phyloP scores from a whole-genome alignment of 768 basidiomycete genomes.

The Psilocybe cyanescens region DNA sequence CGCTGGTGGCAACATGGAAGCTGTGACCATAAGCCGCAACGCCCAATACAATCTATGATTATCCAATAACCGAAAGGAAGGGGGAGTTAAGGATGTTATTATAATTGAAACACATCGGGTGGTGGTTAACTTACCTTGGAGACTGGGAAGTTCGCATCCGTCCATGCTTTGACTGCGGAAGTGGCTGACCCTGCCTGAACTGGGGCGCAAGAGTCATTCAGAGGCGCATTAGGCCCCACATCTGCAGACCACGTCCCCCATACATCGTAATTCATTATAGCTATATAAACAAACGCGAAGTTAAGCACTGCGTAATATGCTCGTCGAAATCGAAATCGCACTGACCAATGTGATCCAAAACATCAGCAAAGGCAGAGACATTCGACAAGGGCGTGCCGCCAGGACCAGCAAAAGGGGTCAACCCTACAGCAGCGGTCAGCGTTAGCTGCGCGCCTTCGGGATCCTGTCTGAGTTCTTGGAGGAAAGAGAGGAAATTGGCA shows the following conservation, averaged over 20 bases:
- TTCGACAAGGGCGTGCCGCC: constrained; percentile 67
- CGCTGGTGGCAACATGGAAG: constrained; percentile 49
- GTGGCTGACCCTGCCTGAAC: constrained; percentile 73
- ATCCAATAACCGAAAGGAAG: background rate
- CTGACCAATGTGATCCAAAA: constrained; percentile 54
- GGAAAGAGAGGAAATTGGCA: constrained; percentile 79
- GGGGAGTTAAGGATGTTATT: too few species aligned
- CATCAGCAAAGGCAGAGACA: constrained; percentile 71
- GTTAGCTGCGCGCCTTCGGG: constrained; percentile 56
- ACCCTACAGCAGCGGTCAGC: constrained; percentile 51
- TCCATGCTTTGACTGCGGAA: constrained; percentile 76
- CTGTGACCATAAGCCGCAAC: constrained; percentile 85
- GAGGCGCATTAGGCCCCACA: constrained; percentile 85
- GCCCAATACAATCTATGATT: constrained; percentile 69
- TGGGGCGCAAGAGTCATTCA: constrained; percentile 73
- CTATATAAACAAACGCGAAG: constrained; percentile 27
- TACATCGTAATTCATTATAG: constrained; percentile 69
- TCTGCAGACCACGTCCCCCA: constrained; percentile 53
- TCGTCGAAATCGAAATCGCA: background rate
- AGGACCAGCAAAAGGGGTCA: constrained; percentile 45
- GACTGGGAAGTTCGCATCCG: constrained; percentile 74
- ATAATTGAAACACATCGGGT: background rate
- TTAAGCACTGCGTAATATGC: background rate
- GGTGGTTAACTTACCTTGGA: constrained; percentile 29
- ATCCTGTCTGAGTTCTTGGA: constrained; percentile 67